These are phyloP conservation scores for Fusarium brachygibbosum DNA, from an alignment of 2,329 filamentous ascomycete species.

Conservation along the genomic window DNA sequence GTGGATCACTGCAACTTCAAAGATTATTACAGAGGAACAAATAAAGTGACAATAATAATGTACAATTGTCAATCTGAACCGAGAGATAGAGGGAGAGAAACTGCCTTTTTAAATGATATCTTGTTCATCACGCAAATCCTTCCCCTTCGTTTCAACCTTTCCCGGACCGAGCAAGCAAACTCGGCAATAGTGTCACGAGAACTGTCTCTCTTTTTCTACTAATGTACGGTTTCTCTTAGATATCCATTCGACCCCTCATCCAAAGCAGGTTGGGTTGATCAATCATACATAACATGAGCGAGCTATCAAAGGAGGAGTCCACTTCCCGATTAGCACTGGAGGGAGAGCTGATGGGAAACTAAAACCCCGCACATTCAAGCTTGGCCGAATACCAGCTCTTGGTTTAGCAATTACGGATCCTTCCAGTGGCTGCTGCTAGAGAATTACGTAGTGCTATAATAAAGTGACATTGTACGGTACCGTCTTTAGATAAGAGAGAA, in stretches of 20 bases:
- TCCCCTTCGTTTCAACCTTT: slow-evolving; percentile 8
- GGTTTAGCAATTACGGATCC: slow-evolving; percentile 46
- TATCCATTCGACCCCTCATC: slow-evolving; percentile 12
- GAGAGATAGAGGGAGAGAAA: neutral
- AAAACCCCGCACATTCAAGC: slow-evolving; percentile 25
- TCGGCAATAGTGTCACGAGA: slow-evolving; percentile 13
- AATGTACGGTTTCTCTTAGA: neutral
- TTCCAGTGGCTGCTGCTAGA: neutral
- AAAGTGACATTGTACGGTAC: neutral
- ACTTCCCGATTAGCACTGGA: slow-evolving; percentile 21
- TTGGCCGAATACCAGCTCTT: slow-evolving; percentile 45
- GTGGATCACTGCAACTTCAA: neutral
- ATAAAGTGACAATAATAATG: neutral
- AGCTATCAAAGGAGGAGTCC: slow-evolving; percentile 1
- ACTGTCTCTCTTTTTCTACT: neutral
- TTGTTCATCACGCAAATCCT: slow-evolving; percentile 4
- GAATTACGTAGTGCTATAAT: neutral
- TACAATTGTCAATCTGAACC: neutral
- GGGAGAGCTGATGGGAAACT: neutral
- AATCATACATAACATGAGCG: slow-evolving; percentile 9
- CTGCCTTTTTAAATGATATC: neutral
- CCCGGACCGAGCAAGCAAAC: slow-evolving; percentile 20
- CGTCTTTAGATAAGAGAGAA: neutral
- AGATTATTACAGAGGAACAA: neutral
- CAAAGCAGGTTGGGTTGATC: slow-evolving; percentile 1